Evolutionary conservation across 2,329 filamentous ascomycete genomes (phyloP), one percentile per base, ranked within the genome.

Genomic region (Ascochyta rabiei): DNA sequence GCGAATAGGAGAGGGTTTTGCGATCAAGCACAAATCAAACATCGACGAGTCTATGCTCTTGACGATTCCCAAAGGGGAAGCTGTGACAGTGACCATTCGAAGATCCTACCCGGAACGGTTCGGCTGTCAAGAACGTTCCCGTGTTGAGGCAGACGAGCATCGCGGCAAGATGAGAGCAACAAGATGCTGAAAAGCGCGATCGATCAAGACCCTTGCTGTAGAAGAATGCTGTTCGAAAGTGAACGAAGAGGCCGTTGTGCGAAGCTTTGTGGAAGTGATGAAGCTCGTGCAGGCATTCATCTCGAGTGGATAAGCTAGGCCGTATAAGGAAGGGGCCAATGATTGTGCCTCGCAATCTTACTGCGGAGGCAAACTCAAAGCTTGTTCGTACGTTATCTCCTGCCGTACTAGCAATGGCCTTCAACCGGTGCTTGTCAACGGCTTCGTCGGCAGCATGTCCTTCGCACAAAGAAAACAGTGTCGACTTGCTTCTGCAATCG

Each of bases 1-100:
- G 60, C 63, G 56, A 66, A 64, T 63, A 23, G 48, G 48, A 47
- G 28, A 30, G 12, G 24, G 13, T 18, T 53, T 42, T 15, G 21
- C 53, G 49, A 59, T 63, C 45, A 39, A 43, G 37, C 39, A 50
- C 43, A 57, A 45, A 56, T 48, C 43, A 41, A 46, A 39, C 21
- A 40, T 53, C 53, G 52, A 33, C 23, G 23, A 28, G 53, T 35
- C 45, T 42, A 57, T 59, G 49, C 50, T 57, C 38, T n/a, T 23
- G 21, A 42, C 53, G 34, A 38, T 58, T 6, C 52, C 43, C 35
- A 35, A 58, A 44, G 9, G 54, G 58, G 51, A 52, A 61, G 55
- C 52, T 58, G 48, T 37, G 52, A 47, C 47, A 33, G 39, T 52
- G 23, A 30, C 43, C 24, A 23, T 51, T 41, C 19, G 48, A 52